These are phyloP conservation scores for Cryoendolithus antarcticus DNA, from an alignment of 2,329 filamentous ascomycete genomes.

Conservation along the genomic window DNA sequence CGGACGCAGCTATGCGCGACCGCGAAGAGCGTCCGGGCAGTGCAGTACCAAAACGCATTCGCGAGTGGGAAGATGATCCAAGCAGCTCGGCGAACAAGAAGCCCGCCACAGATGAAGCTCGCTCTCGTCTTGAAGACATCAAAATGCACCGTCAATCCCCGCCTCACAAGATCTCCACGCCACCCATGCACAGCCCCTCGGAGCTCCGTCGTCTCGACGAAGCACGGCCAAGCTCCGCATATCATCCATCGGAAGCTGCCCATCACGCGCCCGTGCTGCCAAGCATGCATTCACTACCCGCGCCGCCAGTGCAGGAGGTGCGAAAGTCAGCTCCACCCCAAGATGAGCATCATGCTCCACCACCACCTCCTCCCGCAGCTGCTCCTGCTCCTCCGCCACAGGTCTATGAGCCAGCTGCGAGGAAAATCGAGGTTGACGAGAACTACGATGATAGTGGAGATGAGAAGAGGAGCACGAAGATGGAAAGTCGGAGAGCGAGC, in stretches of 20 bases:
- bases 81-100: constrained; percentile 52
- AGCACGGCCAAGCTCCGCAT: constrained; percentile 53
- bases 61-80: constrained; percentile 81
- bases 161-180: constrained; percentile 38
- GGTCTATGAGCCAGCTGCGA: constrained; percentile 70
- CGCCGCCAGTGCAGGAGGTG: constrained; percentile 23
- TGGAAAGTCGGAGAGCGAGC: constrained; percentile 34
- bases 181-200: constrained; percentile 70
- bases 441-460: constrained; percentile 93
- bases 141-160: constrained; percentile 54
- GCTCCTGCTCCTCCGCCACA: constrained; percentile 12
- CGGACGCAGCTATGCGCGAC: constrained; percentile 55
- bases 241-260: constrained; percentile 85
- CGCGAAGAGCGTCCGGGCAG: constrained; percentile 66
- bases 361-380: constrained; percentile 19
- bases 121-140: constrained; percentile 75
- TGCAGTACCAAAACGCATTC: constrained; percentile 65
- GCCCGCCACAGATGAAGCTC: constrained; percentile 74
- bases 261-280: constrained; percentile 61
- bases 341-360: constrained; percentile 28
- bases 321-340: constrained; percentile 40
- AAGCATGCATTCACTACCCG: constrained; percentile 32
- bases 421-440: constrained; percentile 95
- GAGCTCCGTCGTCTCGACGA: constrained; percentile 49
- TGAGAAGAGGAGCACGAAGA: constrained; percentile 45